These are phyloP conservation scores for Hebeloma cylindrosporum DNA, from an alignment of 768 basidiomycete genomes.

Conservation along the genomic window DNA sequence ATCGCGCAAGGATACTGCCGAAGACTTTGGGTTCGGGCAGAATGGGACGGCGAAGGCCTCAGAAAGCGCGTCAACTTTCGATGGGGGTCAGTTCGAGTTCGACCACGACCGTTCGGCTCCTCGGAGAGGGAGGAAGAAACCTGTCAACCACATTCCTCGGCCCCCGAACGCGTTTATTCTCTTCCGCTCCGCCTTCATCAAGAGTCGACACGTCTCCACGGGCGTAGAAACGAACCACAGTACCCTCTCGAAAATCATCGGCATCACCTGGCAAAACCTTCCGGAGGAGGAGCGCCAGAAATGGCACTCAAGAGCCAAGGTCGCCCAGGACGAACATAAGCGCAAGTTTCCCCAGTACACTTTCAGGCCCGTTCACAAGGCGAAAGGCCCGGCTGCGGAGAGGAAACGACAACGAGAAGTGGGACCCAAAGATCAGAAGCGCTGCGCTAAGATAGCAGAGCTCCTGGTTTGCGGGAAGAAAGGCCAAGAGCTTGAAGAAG, in stretches of 20 bases:
- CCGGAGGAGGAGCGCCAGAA: constrained; percentile 68
- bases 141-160: constrained; percentile 71
- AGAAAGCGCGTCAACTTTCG: constrained; percentile 44
- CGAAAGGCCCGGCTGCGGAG: constrained; percentile 38
- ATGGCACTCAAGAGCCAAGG: constrained; percentile 73
- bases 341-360: constrained; percentile 75
- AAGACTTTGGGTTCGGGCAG: constrained; percentile 58
- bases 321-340: constrained; percentile 71
- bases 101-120: constrained; percentile 4
- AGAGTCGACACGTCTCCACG: constrained; percentile 70
- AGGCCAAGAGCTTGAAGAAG: constrained; percentile 55
- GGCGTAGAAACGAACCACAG: constrained; percentile 80
- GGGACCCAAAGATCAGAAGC: constrained; percentile 59
- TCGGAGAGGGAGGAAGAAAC: constrained; percentile 59
- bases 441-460: constrained; percentile 68
- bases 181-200: constrained; percentile 80
- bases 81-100: neutral
- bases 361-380: constrained; percentile 62
- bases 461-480: constrained; percentile 56
- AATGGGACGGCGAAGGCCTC: constrained; percentile 59
- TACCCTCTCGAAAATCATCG: constrained; percentile 81
- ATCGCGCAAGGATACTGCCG: constrained; percentile 27
- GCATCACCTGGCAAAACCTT: constrained; percentile 77
- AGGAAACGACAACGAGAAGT: constrained; percentile 63
- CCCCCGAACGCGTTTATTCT: constrained; percentile 85